Evolutionary conservation across 2,329 filamentous ascomycete species (phyloP).

Genomic region (Cladosporium sp.): DNA sequence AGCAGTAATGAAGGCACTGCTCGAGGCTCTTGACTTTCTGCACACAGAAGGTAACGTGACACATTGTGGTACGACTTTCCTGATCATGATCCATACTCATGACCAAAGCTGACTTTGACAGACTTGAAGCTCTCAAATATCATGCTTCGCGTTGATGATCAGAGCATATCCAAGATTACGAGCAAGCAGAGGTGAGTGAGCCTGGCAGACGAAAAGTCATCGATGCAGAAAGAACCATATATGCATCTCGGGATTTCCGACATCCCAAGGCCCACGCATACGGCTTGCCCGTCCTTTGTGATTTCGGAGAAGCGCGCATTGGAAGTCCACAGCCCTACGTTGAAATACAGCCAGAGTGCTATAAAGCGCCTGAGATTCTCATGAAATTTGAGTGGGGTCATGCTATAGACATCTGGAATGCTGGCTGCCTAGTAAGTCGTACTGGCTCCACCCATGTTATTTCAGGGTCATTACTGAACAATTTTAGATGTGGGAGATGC

Average conservation of each 20-base stretch:
- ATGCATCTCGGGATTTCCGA: background rate
- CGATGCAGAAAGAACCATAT: background rate
- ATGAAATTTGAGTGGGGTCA: background rate
- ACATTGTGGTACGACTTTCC: background rate
- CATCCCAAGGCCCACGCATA: background rate
- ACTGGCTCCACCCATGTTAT: background rate
- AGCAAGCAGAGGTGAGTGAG: background rate
- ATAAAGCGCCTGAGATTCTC: background rate
- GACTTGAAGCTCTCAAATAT: background rate
- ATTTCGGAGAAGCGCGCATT: background rate
- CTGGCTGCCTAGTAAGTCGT: background rate
- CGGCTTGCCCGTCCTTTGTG: background rate
- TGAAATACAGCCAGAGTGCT: background rate
- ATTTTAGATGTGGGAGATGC: background rate
- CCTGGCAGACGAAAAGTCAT: background rate
- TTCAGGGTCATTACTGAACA: background rate
- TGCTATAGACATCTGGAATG: constrained; percentile 1
- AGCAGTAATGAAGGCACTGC: background rate
- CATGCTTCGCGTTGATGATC: background rate
- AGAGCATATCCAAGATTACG: background rate
- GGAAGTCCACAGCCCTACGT: background rate
- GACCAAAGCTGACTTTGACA: background rate
- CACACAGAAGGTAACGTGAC: background rate
- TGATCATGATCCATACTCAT: background rate
- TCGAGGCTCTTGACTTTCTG: background rate